Evolutionary conservation across 495 filamentous ascomycete species (phyloP).

Genomic region (Neurospora tetrasperma): DNA sequence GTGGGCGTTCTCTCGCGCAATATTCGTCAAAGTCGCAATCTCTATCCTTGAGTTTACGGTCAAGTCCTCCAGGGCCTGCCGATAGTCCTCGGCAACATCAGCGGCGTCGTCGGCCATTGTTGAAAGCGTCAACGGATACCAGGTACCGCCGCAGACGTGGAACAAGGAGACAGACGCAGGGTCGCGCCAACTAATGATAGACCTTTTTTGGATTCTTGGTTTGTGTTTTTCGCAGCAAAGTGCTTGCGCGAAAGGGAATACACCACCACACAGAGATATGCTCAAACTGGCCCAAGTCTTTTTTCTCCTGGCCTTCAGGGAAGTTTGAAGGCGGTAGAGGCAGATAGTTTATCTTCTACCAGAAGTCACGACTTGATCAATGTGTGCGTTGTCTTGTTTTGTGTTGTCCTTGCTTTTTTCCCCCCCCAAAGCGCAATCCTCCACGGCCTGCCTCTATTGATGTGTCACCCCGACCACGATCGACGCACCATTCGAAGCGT

Average conservation of each 20-base stretch:
- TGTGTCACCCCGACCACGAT: not conserved
- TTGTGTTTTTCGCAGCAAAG: not conserved
- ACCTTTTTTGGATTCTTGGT: not conserved
- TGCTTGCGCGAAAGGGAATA: not conserved
- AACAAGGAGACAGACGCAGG: not conserved
- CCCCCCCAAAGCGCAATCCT: not conserved
- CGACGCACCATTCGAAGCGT: not conserved
- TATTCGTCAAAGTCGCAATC: conserved; percentile 91
- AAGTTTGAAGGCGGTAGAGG: not conserved
- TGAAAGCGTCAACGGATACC: conserved; percentile 1
- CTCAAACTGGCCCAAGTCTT: not conserved
- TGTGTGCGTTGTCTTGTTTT: not conserved
- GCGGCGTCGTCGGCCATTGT: conserved; percentile 68
- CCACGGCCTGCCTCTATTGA: not conserved
- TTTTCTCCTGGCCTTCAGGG: not conserved
- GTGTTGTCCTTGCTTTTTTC: not conserved
- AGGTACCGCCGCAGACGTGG: not conserved
- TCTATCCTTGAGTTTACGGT: conserved; percentile 80
- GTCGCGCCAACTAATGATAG: not conserved
- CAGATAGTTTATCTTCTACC: not conserved
- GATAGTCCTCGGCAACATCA: conserved; percentile 92
- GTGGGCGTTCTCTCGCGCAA: conserved; percentile 91
- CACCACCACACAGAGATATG: not conserved
- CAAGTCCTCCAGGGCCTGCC: conserved; percentile 82
- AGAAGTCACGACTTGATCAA: not conserved